phyloP scores from a whole-genome alignment of 495 filamentous ascomycete species.

The Elaphomyces granulatus region DNA sequence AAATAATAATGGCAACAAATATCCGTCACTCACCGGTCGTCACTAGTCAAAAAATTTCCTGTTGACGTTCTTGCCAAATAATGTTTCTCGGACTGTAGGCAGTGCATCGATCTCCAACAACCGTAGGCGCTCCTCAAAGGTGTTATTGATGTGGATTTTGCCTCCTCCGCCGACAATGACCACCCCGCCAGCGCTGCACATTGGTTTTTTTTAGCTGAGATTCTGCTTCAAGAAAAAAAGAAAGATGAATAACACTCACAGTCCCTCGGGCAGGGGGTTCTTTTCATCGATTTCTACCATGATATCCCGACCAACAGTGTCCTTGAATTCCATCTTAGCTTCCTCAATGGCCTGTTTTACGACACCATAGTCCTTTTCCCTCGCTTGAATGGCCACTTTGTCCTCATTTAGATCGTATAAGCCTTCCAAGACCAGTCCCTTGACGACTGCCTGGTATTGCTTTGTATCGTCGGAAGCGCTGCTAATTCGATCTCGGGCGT shows the following conservation, averaged over 20 bases:
- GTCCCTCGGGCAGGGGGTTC: constrained; percentile 64
- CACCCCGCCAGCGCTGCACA: constrained; percentile 64
- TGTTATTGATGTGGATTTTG: constrained; percentile 98
- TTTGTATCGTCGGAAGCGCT: constrained; percentile 46
- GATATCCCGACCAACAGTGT: constrained; percentile 48
- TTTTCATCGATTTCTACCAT: constrained; percentile 60
- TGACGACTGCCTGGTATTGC: constrained; percentile 60
- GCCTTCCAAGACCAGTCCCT: constrained; percentile 76
- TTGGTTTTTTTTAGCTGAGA: constrained; percentile 11
- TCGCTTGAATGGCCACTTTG: constrained; percentile 53
- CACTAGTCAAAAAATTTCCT: constrained; percentile 79
- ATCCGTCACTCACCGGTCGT: too few relatives aligned
- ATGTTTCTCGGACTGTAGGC: constrained; percentile 64
- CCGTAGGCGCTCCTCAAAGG: constrained; percentile 79
- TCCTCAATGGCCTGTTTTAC: constrained; percentile 60
- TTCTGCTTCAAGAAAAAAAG: constrained; percentile 1
- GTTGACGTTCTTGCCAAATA: constrained; percentile 89
- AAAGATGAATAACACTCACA: constrained; percentile 44
- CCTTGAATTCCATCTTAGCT: constrained; percentile 69
- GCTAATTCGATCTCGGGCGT: constrained; percentile 50
- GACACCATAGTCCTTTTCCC: constrained; percentile 64
- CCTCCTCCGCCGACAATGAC: constrained; percentile 65
- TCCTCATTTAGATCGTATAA: constrained; percentile 74
- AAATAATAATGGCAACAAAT: too few relatives aligned
- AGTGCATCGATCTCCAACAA: constrained; percentile 72